These are phyloP conservation scores for Kluyveromyces dobzhanskii DNA, from an alignment of 805 yeast genomes.

Conservation along the genomic window DNA sequence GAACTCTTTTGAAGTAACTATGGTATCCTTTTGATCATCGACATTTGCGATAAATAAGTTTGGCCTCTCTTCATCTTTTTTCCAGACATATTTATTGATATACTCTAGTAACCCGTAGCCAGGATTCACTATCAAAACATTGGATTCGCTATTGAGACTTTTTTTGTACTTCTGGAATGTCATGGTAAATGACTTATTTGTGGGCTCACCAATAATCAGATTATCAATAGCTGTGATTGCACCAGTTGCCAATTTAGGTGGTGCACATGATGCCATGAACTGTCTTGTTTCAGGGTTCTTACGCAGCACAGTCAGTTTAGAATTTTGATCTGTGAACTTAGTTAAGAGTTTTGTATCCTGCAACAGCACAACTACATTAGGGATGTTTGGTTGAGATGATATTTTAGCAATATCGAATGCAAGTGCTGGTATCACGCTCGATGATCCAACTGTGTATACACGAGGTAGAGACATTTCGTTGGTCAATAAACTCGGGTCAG, in stretches of 20 bases:
- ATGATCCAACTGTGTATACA: constrained; percentile 38
- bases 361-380: constrained; percentile 36
- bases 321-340: constrained; percentile 34
- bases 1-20: constrained; percentile 3
- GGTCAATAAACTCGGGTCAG: too few species aligned
- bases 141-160: constrained; percentile 37
- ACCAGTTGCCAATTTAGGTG: constrained; percentile 27
- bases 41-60: constrained; percentile 43
- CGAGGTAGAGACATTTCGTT: constrained; percentile 24
- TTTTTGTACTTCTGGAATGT: constrained; percentile 43
- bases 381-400: constrained; percentile 30
- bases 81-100: constrained; percentile 48
- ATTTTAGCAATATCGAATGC: constrained; percentile 40
- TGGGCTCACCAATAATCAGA: constrained; percentile 52
- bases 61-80: constrained; percentile 39
- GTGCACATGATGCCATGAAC: constrained; percentile 26
- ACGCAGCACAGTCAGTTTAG: constrained; percentile 27
- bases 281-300: constrained; percentile 15
- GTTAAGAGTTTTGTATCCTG: constrained; percentile 35
- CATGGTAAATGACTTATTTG: constrained; percentile 43
- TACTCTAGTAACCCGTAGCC: constrained; percentile 59
- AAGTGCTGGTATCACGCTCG: constrained; percentile 30
- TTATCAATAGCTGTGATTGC: constrained; percentile 34
- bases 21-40: constrained; percentile 11
- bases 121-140: constrained; percentile 56